Base-by-base conservation (phyloP, 2,329 filamentous ascomycete genomes). In the Dactylellina sp. region DNA sequence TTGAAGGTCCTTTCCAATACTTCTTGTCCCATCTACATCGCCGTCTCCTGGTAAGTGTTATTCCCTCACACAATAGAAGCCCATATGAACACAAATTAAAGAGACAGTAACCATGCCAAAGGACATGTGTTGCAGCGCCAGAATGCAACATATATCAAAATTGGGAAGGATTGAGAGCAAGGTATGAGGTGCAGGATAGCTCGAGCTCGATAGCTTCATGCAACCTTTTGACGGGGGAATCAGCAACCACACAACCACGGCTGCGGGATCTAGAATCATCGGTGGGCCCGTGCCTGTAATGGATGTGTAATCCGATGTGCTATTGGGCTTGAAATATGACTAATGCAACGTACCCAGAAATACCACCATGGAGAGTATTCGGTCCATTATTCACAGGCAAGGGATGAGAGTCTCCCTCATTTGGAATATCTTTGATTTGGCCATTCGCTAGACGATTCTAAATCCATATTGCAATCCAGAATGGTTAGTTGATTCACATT, bases 331-430 rank as follows among this genome's bases (percentile, higher is more conserved):
- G 1, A 7, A 37, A 39, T 18, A 56, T 63, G 57, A 60, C 59
- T 63, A 63, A 71, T 59, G 22, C 12, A 68, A 82, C 84, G 85
- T 57, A 83, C 78, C 11, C 82, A 80, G 7, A 81, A 81, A 44
- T 84, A 79, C 66, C 82, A 50, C 91, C 91, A 81, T 93, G 91
- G 62, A 93, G 82, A 49, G 87, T 88, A 82, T 97, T 95, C 40
- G 86, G 84, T 0, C 88, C 89, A 80, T 97, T 88, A 82, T 97
- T 97, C 71, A 86, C 86, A 6, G 86, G 85, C 46, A 98, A 85
- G 14, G 84, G 78, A 81, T 96, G 60, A 20, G 53, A 37, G 24
- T 72, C 68, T 20, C 68, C 68, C 16, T 61, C 39, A 4, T 65
- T 44, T 20, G 68, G 68, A 49, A 72, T 72, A 64, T 72, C 68